Conservation (phyloP, 2,329 filamentous ascomycete species). For the Penicillium thymicola region DNA sequence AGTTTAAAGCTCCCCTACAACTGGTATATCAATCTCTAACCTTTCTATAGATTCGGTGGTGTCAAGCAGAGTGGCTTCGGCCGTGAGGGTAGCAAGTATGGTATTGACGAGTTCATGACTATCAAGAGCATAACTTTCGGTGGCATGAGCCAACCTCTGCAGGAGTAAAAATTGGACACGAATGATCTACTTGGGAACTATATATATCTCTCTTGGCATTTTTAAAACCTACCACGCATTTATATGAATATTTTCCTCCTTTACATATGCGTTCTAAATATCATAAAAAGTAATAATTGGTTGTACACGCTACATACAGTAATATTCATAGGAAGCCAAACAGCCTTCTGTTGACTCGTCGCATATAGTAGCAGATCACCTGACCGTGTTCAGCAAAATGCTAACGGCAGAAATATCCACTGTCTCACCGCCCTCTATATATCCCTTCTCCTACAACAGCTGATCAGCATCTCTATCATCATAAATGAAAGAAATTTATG, state of each 20-base stretch:
- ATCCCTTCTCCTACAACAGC: conserved; percentile 2
- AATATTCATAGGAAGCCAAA: too few relatives aligned
- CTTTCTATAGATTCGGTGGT: conserved; percentile 62
- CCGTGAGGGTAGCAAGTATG: conserved; percentile 72
- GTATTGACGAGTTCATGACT: conserved; percentile 70
- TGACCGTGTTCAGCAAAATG: neutral
- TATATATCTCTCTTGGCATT: neutral
- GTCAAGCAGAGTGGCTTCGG: conserved; percentile 82
- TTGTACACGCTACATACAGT: too few relatives aligned
- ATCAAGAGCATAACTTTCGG: conserved; percentile 69
- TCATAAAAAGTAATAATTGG: neutral
- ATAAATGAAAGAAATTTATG: neutral
- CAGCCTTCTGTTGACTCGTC: neutral
- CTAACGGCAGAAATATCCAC: neutral
- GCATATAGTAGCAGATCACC: neutral
- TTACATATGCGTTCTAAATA: neutral
- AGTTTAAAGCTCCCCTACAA: conserved; percentile 21
- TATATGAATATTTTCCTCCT: neutral
- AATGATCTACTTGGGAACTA: neutral
- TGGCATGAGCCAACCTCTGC: conserved; percentile 58
- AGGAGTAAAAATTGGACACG: conserved; percentile 34
- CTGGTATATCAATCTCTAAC: conserved; percentile 13
- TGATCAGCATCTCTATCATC: neutral
- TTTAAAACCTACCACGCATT: neutral
- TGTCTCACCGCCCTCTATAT: neutral